Percentiles rank a stretch among this genome's conserved stretches.
Conservation (phyloP, 2,329 filamentous ascomycete genomes). For the Coniochaeta ligniaria region DNA sequence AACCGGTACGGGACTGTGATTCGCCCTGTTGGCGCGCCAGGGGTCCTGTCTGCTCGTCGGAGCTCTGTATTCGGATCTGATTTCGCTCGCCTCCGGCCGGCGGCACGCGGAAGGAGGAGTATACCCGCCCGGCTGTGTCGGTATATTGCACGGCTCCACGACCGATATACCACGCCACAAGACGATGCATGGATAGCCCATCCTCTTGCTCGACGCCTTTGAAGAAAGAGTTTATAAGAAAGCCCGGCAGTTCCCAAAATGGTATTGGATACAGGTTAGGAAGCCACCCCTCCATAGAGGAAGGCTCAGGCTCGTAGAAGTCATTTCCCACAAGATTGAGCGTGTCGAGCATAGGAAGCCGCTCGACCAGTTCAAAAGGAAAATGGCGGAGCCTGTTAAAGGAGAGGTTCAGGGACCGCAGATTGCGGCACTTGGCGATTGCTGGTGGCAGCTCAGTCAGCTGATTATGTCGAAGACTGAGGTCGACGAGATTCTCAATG, state of each 20-base stretch:
- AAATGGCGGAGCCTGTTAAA: constrained; percentile 55
- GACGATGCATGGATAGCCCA: constrained; percentile 7
- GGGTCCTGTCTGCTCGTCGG: neutral
- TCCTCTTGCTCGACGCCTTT: neutral
- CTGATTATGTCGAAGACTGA: constrained; percentile 59
- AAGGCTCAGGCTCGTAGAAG: constrained; percentile 33
- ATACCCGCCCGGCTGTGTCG: constrained; percentile 12
- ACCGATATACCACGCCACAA: constrained; percentile 11
- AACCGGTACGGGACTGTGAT: neutral
- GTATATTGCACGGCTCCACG: constrained; percentile 22
- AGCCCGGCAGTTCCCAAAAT: constrained; percentile 5
- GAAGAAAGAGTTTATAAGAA: neutral
- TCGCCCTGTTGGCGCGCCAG: neutral
- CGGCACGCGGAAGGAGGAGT: constrained; percentile 15
- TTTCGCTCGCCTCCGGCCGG: neutral
- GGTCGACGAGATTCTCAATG: constrained; percentile 52
- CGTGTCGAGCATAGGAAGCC: constrained; percentile 42
- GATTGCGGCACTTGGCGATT: constrained; percentile 49
- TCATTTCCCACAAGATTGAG: constrained; percentile 58
- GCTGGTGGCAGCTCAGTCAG: constrained; percentile 53
- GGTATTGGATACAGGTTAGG: constrained; percentile 5
- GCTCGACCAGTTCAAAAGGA: constrained; percentile 54
- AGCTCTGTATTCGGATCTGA: neutral
- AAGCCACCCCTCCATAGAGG: constrained; percentile 2
- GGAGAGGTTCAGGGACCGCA: constrained; percentile 58